These are phyloP conservation scores for Rhizophagus sp. DNA, from an alignment of 192 early-diverging fungal genomes.

Conservation along the genomic window DNA sequence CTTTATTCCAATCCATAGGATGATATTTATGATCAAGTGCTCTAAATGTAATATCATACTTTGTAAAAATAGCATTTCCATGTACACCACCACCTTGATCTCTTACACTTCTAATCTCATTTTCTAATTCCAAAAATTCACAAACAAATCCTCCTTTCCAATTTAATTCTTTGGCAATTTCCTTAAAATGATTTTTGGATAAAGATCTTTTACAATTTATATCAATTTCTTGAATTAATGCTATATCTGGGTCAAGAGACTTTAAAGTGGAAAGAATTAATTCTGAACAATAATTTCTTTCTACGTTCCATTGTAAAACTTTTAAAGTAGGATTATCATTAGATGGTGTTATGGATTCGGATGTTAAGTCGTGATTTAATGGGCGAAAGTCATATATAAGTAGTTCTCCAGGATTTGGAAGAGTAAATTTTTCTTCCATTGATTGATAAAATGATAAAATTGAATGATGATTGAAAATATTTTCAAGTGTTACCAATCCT, in stretches of 20 bases:
- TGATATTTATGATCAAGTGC: conserved; percentile 68
- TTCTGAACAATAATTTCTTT: conserved; percentile 73
- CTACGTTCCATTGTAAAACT: conserved; percentile 81
- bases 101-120: conserved; percentile 49
- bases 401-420: conserved; percentile 47
- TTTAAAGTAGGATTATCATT: conserved; percentile 42
- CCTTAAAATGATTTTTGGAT: conserved; percentile 57
- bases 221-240: conserved; percentile 77
- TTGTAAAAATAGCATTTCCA: conserved; percentile 75
- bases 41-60: conserved; percentile 60
- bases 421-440: conserved; percentile 21
- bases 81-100: conserved; percentile 80
- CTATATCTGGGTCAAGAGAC: conserved; percentile 67
- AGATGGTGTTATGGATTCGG: not conserved
- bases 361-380: not conserved
- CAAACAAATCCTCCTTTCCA: conserved; percentile 69
- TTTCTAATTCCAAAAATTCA: conserved; percentile 75
- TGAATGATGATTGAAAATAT: no score
- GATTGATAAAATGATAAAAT: no score
- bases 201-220: conserved; percentile 72
- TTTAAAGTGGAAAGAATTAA: conserved; percentile 55
- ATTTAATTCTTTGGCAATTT: conserved; percentile 57
- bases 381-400: conserved; percentile 49
- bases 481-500: no score
- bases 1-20: conserved; percentile 69